phyloP scores from a whole-genome alignment of 2,329 filamentous ascomycete genomes.

The Penicillium decumbens region DNA sequence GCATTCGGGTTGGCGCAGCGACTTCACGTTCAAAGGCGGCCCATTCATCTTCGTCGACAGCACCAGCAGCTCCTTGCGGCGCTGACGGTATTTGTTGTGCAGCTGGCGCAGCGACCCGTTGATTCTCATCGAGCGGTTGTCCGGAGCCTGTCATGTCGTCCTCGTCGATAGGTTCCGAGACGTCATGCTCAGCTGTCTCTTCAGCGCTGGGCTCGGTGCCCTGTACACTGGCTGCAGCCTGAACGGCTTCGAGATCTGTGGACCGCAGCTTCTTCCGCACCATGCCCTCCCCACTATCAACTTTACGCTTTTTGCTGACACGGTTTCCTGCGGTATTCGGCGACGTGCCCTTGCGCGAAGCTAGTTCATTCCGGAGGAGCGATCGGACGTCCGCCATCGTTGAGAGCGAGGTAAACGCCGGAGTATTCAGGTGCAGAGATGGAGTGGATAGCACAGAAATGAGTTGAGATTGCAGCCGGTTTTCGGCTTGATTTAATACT shows the following conservation, averaged over 20 bases:
- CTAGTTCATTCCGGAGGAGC: slow-evolving; percentile 72
- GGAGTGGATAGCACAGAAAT: background rate
- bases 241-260: slow-evolving; percentile 29
- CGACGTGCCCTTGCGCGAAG: slow-evolving; percentile 65
- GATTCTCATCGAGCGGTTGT: slow-evolving; percentile 14
- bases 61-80: slow-evolving; percentile 15
- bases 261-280: slow-evolving; percentile 45
- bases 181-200: slow-evolving; percentile 26
- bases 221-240: slow-evolving; percentile 32
- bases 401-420: background rate
- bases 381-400: slow-evolving; percentile 74
- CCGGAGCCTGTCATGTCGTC: slow-evolving; percentile 25
- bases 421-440: background rate
- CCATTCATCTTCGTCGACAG: slow-evolving; percentile 74
- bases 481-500: slow-evolving; percentile 9
- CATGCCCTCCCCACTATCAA: slow-evolving; percentile 39
- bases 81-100: slow-evolving; percentile 7
- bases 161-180: slow-evolving; percentile 25
- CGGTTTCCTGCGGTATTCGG: slow-evolving; percentile 33
- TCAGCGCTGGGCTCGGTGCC: slow-evolving; percentile 22
- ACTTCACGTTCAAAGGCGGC: slow-evolving; percentile 83
- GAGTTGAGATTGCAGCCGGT: slow-evolving; percentile 7
- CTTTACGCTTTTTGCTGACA: slow-evolving; percentile 53
- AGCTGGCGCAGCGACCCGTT: slow-evolving; percentile 8
- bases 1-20: slow-evolving; percentile 44